A percentile compares a stretch with the other conserved stretches of the same genome.
Conservation (phyloP, 1,284 basidiomycete genomes). For the Puccinia polysora region DNA sequence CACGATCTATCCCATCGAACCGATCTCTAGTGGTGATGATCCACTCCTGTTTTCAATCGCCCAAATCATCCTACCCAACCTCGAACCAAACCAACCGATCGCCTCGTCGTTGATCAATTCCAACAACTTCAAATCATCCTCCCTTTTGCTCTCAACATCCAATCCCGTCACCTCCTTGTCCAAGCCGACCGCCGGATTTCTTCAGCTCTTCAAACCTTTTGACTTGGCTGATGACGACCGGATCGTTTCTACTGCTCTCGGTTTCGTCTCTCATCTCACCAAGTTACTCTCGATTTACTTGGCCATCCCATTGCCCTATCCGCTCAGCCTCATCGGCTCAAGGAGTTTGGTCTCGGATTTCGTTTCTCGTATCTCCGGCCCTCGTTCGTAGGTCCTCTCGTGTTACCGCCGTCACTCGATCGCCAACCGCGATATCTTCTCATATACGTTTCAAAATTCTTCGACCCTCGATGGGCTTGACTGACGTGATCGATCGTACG, state of each 20-base stretch:
- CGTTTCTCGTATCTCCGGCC: slow-evolving; percentile 87
- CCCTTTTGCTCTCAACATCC: not conserved
- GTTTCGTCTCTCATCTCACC: slow-evolving; percentile 77
- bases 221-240: slow-evolving; percentile 71
- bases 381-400: slow-evolving; percentile 74
- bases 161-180: slow-evolving; percentile 50
- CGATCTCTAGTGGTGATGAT: too few relatives aligned
- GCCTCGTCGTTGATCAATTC: slow-evolving; percentile 60
- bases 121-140: not conserved
- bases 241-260: slow-evolving; percentile 71
- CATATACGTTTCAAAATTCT: slow-evolving; percentile 32
- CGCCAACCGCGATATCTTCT: slow-evolving; percentile 19
- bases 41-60: slow-evolving; percentile 40
- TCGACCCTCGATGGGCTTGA: too few relatives aligned
- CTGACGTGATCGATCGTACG: too few relatives aligned
- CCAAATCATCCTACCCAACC: slow-evolving; percentile 69
- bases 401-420: slow-evolving; percentile 44
- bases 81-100: slow-evolving; percentile 77
- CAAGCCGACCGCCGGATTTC: slow-evolving; percentile 68
- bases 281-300: slow-evolving; percentile 74
- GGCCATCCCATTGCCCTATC: slow-evolving; percentile 73
- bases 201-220: slow-evolving; percentile 57
- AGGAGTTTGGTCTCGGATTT: slow-evolving; percentile 80
- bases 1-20: slow-evolving; percentile 1
- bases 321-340: slow-evolving; percentile 80